Base-by-base conservation (phyloP, 1,139 yeast genomes). In the Zygosaccharomyces pseudobailii region DNA sequence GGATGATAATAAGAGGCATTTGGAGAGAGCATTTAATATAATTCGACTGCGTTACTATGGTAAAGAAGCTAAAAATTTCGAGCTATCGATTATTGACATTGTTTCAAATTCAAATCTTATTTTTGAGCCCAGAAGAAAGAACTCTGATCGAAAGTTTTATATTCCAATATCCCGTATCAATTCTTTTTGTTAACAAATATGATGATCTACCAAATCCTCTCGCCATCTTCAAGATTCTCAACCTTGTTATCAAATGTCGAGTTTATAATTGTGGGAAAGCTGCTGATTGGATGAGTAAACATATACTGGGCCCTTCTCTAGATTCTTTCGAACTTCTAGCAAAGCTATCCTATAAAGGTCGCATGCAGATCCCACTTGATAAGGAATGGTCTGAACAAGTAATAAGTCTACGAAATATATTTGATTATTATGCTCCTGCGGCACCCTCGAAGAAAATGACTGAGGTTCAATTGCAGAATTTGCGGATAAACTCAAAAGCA, bases 61-160 rank as follows among this genome's bases (percentile, higher is more conserved):
- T 28, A 47, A 19, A n/a, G 19, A 31, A 10, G 35, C 23, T 20
- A 37, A 47, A 24, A 37, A 2, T 8, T 37, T 34, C 19, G 48
- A 45, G 31, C 32, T 20, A 27, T 28, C 42, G 32, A 38, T 47
- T 21, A 45, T 47, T 9, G 43, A 47, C 21, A 39, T 23, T 20
- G 9, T 47, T 23, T 23, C 36, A 20, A 45, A 34, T 33, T 28
- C 43, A 17, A 44, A 43, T 27, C 52, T 46, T 13, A 32, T 42
- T 8, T 35, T 51, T n/a, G 21, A 36, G 42, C 27, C 53, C 53
- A 13, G 42, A 47, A 20, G 71, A 68, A 42, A 57, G 67, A 39
- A 63, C 69, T 48, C 59, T 70, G 28, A 54, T 71, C 40, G 72
- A 69, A 40, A 69, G 73, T 45, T 69, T 71, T 49, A 56, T 71